Conservation (phyloP, 2,329 filamentous ascomycete genomes). For the Xylaria sp. region DNA sequence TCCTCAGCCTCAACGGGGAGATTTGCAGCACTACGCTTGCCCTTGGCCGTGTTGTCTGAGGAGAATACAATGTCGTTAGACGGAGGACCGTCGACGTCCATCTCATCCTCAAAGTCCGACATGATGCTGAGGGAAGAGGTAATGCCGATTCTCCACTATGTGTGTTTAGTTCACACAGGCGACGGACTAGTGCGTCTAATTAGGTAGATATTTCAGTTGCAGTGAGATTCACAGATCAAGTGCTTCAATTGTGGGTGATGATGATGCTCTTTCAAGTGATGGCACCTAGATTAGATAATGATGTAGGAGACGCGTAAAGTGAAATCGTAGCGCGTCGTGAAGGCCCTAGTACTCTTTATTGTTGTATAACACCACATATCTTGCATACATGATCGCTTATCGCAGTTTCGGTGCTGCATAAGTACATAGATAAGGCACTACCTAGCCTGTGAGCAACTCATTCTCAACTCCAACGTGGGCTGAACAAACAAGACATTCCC, state of each 20-base stretch:
- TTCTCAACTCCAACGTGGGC: too few relatives aligned
- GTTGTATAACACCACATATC: not conserved
- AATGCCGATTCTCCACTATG: not conserved
- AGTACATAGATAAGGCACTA: too few relatives aligned
- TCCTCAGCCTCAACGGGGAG: constrained; percentile 94
- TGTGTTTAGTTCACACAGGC: constrained; percentile 30
- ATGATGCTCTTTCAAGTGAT: not conserved
- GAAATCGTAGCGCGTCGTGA: constrained; percentile 43
- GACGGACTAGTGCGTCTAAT: too few relatives aligned
- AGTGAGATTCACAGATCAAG: not conserved
- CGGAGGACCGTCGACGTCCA: constrained; percentile 67
- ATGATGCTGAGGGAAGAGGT: constrained; percentile 51
- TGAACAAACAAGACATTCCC: not conserved
- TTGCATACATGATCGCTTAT: not conserved
- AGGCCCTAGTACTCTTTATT: not conserved
- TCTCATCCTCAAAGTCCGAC: constrained; percentile 71
- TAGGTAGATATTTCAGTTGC: not conserved
- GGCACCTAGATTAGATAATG: not conserved
- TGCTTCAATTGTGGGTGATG: not conserved
- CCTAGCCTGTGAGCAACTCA: too few relatives aligned
- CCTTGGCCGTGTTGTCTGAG: constrained; percentile 79
- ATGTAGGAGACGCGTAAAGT: constrained; percentile 47
- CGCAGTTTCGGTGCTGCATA: too few relatives aligned
- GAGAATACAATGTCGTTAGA: constrained; percentile 72
- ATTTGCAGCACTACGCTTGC: constrained; percentile 92